These are phyloP conservation scores for Russula virescens DNA, from an alignment of 768 basidiomycete genomes.

Conservation along the genomic window DNA sequence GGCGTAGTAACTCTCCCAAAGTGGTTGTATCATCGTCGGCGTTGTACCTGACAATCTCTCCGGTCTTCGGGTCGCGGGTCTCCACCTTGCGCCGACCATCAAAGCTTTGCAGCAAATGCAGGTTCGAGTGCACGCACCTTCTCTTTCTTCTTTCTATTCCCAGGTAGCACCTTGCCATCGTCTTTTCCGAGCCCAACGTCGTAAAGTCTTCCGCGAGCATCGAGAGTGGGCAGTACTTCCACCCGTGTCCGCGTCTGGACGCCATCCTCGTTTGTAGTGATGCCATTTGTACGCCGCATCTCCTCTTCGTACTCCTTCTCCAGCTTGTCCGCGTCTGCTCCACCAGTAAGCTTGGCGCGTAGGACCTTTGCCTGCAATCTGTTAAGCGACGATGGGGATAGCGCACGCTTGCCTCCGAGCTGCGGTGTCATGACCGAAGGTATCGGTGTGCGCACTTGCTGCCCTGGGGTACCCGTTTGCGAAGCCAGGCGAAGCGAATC, in stretches of 20 bases:
- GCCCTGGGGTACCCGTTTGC: constrained; percentile 51
- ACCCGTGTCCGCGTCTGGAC: constrained; percentile 52
- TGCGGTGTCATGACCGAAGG: constrained; percentile 86
- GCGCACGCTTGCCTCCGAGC: constrained; percentile 36
- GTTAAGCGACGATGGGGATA: constrained; percentile 80
- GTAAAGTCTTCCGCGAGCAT: constrained; percentile 78
- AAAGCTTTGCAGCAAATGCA: constrained; percentile 8
- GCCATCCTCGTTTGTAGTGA: constrained; percentile 29
- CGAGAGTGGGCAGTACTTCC: constrained; percentile 84
- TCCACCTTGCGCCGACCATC: constrained; percentile 54
- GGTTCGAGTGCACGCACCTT: constrained; percentile 38
- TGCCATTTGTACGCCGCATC: constrained; percentile 38
- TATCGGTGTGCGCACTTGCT: constrained; percentile 73
- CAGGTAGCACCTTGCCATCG: constrained; percentile 45
- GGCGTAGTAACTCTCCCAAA: constrained; percentile 86
- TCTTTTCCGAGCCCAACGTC: constrained; percentile 82
- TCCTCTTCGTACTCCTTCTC: constrained; percentile 85
- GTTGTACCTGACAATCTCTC: constrained; percentile 83
- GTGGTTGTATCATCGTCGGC: constrained; percentile 85
- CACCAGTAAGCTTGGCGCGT: constrained; percentile 81
- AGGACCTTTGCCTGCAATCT: constrained; percentile 90
- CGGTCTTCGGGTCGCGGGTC: constrained; percentile 85
- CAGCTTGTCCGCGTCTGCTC: constrained; percentile 67
- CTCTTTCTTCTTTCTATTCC: constrained; percentile 76
- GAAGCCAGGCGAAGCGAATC: constrained; percentile 60